Conservation (phyloP, 2,329 filamentous ascomycete genomes). For the Lanzia echinophila region DNA sequence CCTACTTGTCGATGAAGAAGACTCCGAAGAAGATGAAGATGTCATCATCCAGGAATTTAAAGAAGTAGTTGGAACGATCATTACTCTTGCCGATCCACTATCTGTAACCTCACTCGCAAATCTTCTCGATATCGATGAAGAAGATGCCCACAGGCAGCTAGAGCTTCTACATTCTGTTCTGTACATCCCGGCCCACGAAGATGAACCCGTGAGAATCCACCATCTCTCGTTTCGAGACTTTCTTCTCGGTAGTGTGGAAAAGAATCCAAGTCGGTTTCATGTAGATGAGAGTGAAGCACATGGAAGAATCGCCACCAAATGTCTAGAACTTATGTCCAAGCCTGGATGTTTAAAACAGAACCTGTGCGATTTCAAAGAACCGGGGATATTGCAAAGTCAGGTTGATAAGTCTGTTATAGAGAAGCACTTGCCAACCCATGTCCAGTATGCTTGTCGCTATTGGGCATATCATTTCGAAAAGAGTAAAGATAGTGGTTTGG, state of each 20-base stretch:
- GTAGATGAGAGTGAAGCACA: constrained; percentile 33
- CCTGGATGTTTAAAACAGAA: constrained; percentile 28
- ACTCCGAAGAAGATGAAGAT: background rate
- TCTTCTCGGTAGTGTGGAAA: constrained; percentile 10
- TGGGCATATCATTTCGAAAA: constrained; percentile 18
- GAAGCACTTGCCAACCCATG: constrained; percentile 23
- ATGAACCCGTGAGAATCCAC: background rate
- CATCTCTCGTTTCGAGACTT: constrained; percentile 9
- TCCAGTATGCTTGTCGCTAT: constrained; percentile 26
- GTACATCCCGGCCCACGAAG: background rate
- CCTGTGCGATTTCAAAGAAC: constrained; percentile 31
- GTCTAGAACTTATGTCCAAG: constrained; percentile 31
- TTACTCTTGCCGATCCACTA: constrained; percentile 6
- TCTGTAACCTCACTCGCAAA: constrained; percentile 1
- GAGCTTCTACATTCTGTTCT: constrained; percentile 4
- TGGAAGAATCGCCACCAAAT: constrained; percentile 28
- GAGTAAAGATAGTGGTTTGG: constrained; percentile 23
- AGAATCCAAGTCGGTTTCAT: constrained; percentile 29
- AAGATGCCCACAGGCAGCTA: background rate
- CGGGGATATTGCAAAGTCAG: constrained; percentile 27
- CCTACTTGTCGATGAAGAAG: background rate
- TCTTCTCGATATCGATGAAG: background rate
- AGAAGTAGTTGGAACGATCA: constrained; percentile 1
- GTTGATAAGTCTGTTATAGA: constrained; percentile 29
- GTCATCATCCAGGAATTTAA: background rate